A percentile compares a stretch with the other conserved stretches of the same genome.
These are phyloP conservation scores for Alnus glutinosa DNA, from an alignment of 306 rosid species.

Conservation along the genomic window DNA sequence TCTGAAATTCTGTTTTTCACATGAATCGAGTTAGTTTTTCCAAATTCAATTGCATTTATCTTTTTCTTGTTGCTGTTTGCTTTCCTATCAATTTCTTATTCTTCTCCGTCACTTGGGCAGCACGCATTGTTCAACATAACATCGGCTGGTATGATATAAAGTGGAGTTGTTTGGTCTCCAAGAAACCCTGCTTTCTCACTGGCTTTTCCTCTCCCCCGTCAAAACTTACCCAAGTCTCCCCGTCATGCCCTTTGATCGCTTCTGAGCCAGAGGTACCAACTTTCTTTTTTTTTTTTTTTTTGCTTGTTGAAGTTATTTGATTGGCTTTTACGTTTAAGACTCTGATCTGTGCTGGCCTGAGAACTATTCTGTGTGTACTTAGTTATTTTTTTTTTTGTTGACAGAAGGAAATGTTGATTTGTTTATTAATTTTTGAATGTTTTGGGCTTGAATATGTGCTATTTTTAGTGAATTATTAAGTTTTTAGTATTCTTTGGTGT, in stretches of 20 bases:
- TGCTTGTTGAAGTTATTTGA: neutral
- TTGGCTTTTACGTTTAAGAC: neutral
- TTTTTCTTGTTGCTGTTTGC: no score
- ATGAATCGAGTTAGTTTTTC: no score
- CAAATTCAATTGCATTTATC: no score
- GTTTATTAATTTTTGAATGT: no score
- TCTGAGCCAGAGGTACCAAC: neutral
- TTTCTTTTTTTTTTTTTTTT: neutral
- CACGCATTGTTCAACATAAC: neutral
- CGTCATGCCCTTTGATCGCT: slow-evolving; percentile 7
- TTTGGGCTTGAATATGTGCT: no score
- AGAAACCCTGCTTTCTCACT: neutral
- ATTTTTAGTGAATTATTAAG: neutral
- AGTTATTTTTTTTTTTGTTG: no score
- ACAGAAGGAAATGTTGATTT: no score
- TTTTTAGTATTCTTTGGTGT: neutral
- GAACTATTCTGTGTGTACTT: no score
- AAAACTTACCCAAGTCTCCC: neutral
- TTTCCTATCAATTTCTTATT: neutral
- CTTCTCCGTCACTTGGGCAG: neutral
- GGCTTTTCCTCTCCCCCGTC: slow-evolving; percentile 4
- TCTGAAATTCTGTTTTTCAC: no score
- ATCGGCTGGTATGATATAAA: neutral
- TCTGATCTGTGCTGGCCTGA: no score
- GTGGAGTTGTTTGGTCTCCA: neutral